Base-by-base conservation (phyloP, 1,284 basidiomycete genomes). In the Moniliophthora roreri region DNA sequence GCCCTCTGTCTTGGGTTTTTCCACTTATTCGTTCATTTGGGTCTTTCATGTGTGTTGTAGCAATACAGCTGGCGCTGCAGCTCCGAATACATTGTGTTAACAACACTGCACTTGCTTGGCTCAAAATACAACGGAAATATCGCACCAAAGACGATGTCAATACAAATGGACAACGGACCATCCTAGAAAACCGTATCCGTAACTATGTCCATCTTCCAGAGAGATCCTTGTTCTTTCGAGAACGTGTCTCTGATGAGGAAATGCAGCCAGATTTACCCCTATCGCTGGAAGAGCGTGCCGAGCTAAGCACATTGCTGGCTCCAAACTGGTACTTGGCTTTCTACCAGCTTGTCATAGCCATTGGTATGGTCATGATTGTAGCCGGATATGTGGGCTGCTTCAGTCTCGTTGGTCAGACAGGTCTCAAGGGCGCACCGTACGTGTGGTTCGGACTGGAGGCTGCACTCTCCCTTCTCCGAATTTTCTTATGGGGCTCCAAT, bases 341-440 rank as follows among this genome's bases (percentile, higher is more conserved):
- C 2, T 50, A 47, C 20, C 41, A 44, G 28, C 3, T 45, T 37
- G 21, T 34, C 3, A 52, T 45, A 1, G 15, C 24, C 24, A 13
- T 45, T 20, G 50, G 50, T 5, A 44, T 52, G n/a, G 23, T 18
- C 28, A 44, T 52, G 39, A 34, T 35, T 15, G 26, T 52, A 23
- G 24, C 28, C 1, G 50, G 50, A 6, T 52, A 52, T 45, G 26
- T 52, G 13, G 50, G 50, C 10, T 52, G 50, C 20, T 52, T 52
- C 28, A 52, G 23, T 36, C 40, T 45, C 4, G 50, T 52, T 45
- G 34, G 34, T 13, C 15, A 23, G n/a, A 10, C 10, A 3, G 34
- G 18, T 23, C 10, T 23, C 1, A 3, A n/a, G 3, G 11, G 15
- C 13, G 37, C 16, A 7, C 48, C 48, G 7, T 39, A 39, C 10